Evolutionary conservation across 2,329 filamentous ascomycete species (phyloP), one percentile per base, ranked within the genome.

Genomic region (Thielaviopsis musarum): DNA sequence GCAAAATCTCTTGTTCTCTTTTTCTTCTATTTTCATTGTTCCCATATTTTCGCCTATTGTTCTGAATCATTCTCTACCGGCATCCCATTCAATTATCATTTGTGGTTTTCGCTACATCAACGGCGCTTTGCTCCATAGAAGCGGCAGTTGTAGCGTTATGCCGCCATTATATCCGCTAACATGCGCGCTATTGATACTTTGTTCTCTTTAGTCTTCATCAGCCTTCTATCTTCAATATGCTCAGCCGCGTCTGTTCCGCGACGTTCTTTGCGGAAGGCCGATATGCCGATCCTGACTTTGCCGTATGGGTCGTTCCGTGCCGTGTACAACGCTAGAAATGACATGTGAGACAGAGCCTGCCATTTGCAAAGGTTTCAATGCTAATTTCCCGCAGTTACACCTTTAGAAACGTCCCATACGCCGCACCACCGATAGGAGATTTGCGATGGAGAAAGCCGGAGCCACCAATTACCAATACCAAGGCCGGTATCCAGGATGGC

Each of bases 351-450:
- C 17, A 12, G 13, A 19, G 51, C 5, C 9, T 3, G 3, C 5
- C 4, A 5, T 28, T 7, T 6, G 5, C 19, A 1, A 2, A n/a
- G n/a, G 6, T 17, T 19, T 48, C 24, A 3, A 22, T 30, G 10
- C 57, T 62, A 58, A 61, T 30, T 17, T 21, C 57, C 7, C 13
- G 2, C 19, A 64, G 63, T 26, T 62, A 64, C 28, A 63, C 58
- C 41, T 75, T 74, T 64, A 69, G 69, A 58, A 74, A 74, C 60
- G 72, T 75, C 57, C 70, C 71, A 0, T 75, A 71, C 63, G 73
- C 71, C 1, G 72, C 73, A 10, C 71, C 73, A 12, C 72, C 73
- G 0, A 65, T 69, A 3, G 72, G 71, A 13, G 64, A 69, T 12
- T 65, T 73, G 12, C 69, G 73, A 41, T 75, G 71, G 71, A 63